Conservation (phyloP, 2,329 filamentous ascomycete genomes). For the Diaporthe aspalathi region DNA sequence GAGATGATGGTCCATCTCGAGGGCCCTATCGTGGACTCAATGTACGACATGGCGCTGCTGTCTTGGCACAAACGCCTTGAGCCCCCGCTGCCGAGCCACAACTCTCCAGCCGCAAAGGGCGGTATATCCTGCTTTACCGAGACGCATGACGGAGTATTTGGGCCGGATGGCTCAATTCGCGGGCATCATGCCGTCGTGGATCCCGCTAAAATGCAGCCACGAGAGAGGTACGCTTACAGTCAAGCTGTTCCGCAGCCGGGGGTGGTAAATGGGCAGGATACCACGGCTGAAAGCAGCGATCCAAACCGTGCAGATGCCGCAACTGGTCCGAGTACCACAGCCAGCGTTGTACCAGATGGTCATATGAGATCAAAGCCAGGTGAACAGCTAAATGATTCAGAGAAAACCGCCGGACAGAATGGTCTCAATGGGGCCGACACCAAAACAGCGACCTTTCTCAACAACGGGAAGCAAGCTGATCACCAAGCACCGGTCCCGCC, state of each 20-base stretch:
- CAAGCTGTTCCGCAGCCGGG: slow-evolving; percentile 36
- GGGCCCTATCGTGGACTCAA: slow-evolving; percentile 78
- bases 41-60: slow-evolving; percentile 80
- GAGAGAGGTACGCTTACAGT: slow-evolving; percentile 39
- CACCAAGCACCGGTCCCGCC: slow-evolving; percentile 9
- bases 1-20: slow-evolving; percentile 85
- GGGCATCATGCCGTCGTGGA: slow-evolving; percentile 47
- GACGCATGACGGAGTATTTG: slow-evolving; percentile 45
- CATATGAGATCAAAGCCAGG: no score
- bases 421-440: slow-evolving; percentile 39
- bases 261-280: slow-evolving; percentile 36
- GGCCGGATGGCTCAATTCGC: slow-evolving; percentile 46
- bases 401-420: slow-evolving; percentile 25
- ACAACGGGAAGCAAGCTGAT: slow-evolving; percentile 42
- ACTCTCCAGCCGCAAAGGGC: slow-evolving; percentile 58
- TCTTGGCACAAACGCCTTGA: slow-evolving; percentile 75
- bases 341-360: no score
- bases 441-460: slow-evolving; percentile 43
- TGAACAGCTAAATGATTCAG: not conserved
- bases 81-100: slow-evolving; percentile 67
- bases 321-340: no score
- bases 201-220: slow-evolving; percentile 42
- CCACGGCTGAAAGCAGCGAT: no score
- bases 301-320: no score
- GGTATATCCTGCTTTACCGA: slow-evolving; percentile 44